phyloP scores from a whole-genome alignment of 1,139 yeast genomes.

The Lodderomyces jiufengensis region DNA sequence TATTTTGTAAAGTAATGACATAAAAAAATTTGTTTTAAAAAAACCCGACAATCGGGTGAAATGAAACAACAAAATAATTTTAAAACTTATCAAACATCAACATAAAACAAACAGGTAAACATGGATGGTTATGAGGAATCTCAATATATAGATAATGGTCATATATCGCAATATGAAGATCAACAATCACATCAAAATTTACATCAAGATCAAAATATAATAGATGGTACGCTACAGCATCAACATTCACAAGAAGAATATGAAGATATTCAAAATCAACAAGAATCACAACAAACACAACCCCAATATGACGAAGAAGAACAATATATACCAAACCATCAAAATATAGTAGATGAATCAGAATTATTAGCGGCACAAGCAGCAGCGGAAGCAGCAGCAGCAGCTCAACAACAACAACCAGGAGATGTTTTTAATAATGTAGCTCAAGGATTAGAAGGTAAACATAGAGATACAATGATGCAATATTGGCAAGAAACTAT shows the following conservation, averaged over 20 bases:
- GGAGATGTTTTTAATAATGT: constrained; percentile 86
- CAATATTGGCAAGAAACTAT: constrained; percentile 97
- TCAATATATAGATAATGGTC: constrained; percentile 8
- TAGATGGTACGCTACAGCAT: constrained; percentile 3
- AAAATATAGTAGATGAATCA: constrained; percentile 19
- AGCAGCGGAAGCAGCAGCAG: constrained; percentile 49
- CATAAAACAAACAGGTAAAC: no score
- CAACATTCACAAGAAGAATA: neutral
- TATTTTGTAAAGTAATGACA: no score
- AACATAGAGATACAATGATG: constrained; percentile 83
- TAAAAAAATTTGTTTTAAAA: no score
- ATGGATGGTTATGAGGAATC: constrained; percentile 5
- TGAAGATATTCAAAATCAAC: neutral
- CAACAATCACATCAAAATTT: constrained; percentile 2
- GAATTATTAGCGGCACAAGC: constrained; percentile 44
- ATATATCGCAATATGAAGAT: constrained; percentile 6
- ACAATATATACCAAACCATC: constrained; percentile 1
- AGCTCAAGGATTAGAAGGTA: constrained; percentile 86
- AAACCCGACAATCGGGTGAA: neutral
- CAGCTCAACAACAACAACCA: constrained; percentile 43
- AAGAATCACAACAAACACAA: constrained; percentile 2
- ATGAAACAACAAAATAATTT: no score
- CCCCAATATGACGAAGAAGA: constrained; percentile 3
- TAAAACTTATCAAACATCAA: no score
- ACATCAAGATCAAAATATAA: neutral